A percentile compares a stretch with the other conserved stretches of the same genome.
Evolutionary conservation across 192 early-diverging fungal genomes (phyloP).

Genomic region (Backusella tuberculispora): DNA sequence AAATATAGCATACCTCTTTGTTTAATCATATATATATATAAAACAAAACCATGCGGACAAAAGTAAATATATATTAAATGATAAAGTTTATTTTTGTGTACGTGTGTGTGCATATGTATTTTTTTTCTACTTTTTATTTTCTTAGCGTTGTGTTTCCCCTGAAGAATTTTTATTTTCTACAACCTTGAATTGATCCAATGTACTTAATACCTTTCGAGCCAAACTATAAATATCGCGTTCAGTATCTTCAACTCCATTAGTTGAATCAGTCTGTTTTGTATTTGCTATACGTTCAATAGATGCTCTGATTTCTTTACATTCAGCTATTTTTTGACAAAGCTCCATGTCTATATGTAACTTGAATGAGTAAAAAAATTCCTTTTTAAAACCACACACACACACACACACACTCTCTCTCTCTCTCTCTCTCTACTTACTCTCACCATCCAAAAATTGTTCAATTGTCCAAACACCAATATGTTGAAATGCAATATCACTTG

Average conservation of each 20-base stretch:
- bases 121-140: not conserved
- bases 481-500: conserved; percentile 69
- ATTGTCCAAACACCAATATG: conserved; percentile 89
- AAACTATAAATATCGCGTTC: conserved; percentile 10
- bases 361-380: too few relatives aligned
- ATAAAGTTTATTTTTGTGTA: too few relatives aligned
- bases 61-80: not conserved
- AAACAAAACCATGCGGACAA: not conserved
- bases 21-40: not conserved
- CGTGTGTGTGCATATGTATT: too few relatives aligned
- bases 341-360: not conserved
- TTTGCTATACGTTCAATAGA: conserved; percentile 14
- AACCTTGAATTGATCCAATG: not conserved
- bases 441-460: conserved; percentile 72
- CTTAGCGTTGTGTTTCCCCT: not conserved
- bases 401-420: not conserved
- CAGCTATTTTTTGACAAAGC: not conserved
- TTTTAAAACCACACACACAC: too few relatives aligned
- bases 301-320: not conserved
- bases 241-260: not conserved
- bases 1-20: not conserved
- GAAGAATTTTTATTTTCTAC: not conserved
- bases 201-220: not conserved
- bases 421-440: conserved; percentile 28
- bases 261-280: not conserved